Conservation (phyloP, 257 asterid species). For the Paraleonurus japonicus region DNA sequence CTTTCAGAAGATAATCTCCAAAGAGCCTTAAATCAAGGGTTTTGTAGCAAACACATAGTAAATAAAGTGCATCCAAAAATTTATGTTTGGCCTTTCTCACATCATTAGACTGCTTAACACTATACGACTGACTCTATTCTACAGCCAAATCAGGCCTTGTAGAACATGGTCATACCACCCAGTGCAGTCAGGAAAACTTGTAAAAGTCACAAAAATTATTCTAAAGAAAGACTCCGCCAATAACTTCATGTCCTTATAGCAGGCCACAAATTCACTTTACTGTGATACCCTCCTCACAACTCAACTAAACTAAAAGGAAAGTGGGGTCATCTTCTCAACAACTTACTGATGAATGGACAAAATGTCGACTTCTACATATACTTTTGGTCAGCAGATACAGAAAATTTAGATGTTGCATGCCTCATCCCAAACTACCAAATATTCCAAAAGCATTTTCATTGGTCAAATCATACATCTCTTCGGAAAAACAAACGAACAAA, state of each 20-base stretch:
- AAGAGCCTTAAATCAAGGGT: background rate
- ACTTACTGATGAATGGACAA: background rate
- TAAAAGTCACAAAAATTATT: background rate
- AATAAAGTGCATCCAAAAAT: background rate
- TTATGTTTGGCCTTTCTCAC: background rate
- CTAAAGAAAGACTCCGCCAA: background rate
- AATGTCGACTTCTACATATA: background rate
- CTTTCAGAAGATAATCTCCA: background rate
- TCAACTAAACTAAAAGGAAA: background rate
- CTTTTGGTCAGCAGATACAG: background rate
- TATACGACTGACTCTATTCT: background rate
- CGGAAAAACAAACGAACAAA: background rate
- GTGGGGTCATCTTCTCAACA: background rate
- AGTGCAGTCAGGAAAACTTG: background rate
- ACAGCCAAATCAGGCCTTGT: background rate
- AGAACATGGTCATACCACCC: too few relatives aligned
- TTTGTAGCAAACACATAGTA: background rate
- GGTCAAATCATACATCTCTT: background rate
- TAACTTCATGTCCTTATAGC: background rate
- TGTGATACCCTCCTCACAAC: background rate
- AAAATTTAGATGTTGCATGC: background rate
- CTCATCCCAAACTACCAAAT: background rate
- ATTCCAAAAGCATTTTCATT: background rate
- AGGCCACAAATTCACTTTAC: background rate
- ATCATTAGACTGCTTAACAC: background rate